These are phyloP conservation scores for Massariosphaeria phaeospora DNA, from an alignment of 495 filamentous ascomycete species.

Conservation along the genomic window DNA sequence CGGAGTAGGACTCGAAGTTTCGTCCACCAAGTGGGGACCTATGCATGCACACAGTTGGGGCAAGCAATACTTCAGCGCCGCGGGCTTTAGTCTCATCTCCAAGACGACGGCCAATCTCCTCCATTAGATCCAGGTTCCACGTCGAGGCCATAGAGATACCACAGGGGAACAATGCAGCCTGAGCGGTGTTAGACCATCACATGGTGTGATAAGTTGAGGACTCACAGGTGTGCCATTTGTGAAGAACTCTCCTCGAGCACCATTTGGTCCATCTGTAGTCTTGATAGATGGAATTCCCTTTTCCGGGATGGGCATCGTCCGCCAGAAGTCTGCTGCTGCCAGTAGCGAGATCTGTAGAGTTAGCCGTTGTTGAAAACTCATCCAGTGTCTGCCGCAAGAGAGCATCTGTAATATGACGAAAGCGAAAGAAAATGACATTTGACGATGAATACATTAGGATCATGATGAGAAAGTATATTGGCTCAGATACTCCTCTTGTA, in stretches of 20 bases:
- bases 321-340: slow-evolving; percentile 40
- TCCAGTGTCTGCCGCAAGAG: neutral
- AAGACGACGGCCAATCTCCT: slow-evolving; percentile 33
- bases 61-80: slow-evolving; percentile 34
- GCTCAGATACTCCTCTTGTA: neutral
- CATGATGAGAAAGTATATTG: neutral
- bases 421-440: neutral
- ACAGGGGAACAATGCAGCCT: slow-evolving; percentile 37
- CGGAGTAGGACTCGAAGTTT: slow-evolving; percentile 38
- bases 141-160: slow-evolving; percentile 35
- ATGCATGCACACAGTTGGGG: slow-evolving; percentile 37
- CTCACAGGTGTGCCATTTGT: slow-evolving; percentile 58
- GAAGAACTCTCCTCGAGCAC: slow-evolving; percentile 48
- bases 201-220: slow-evolving; percentile 4
- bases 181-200: neutral
- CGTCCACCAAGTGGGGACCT: slow-evolving; percentile 36
- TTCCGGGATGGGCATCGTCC: slow-evolving; percentile 29
- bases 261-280: slow-evolving; percentile 37
- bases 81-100: slow-evolving; percentile 35
- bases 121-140: slow-evolving; percentile 34
- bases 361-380: slow-evolving; percentile 12
- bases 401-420: neutral
- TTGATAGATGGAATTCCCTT: slow-evolving; percentile 37
- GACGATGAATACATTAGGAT: neutral
- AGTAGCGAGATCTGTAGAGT: slow-evolving; percentile 52